Base-by-base conservation (phyloP, 106 monocot genomes). In the Acanthochlamys bracteata region DNA sequence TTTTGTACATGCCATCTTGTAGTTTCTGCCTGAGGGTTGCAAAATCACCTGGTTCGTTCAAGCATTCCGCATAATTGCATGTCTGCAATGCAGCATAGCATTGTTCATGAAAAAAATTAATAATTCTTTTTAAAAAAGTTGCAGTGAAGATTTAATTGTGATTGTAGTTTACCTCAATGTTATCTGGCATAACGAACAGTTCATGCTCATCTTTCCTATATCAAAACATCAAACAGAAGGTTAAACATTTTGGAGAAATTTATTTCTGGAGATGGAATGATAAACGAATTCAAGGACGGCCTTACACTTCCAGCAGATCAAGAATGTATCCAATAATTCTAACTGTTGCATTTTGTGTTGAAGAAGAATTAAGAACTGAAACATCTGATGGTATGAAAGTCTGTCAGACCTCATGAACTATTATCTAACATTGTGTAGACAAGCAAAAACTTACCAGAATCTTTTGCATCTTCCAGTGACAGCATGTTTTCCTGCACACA, bases 231-330 rank as follows among this genome's bases (percentile, higher is more conserved):
- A 39, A n/a, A 45, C 39, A 57, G 8, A 45, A 22, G 41, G 40
- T 11, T 16, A 23, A 11, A 24, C 24, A 19, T 12, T 23, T 22
- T 57, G 2, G 23, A 57, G 25, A 57, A 19, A 12, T 4, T 57
- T 57, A 21, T 25, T 22, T 20, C n/a, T 4, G n/a, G n/a, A n/a
- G n/a, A n/a, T n/a, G n/a, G n/a, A n/a, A 57, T 57, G n/a, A 57
- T 22, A 57, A 66, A 64, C n/a, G n/a, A n/a, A n/a, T n/a, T n/a
- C n/a, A n/a, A n/a, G n/a, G n/a, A n/a, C n/a, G n/a, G n/a, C n/a
- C 73, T 77, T 81, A 81, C 81, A 81, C 24, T 42, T 81, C 81
- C 42, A 81, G 45, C 24, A 69, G 53, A 55, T 81, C 81, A 60
- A 81, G 72, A 55, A 81, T 69, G 20, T 73, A 72, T 14, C 59